Base-by-base conservation (phyloP, 495 filamentous ascomycete species). In the Aspergillus asperescens region DNA sequence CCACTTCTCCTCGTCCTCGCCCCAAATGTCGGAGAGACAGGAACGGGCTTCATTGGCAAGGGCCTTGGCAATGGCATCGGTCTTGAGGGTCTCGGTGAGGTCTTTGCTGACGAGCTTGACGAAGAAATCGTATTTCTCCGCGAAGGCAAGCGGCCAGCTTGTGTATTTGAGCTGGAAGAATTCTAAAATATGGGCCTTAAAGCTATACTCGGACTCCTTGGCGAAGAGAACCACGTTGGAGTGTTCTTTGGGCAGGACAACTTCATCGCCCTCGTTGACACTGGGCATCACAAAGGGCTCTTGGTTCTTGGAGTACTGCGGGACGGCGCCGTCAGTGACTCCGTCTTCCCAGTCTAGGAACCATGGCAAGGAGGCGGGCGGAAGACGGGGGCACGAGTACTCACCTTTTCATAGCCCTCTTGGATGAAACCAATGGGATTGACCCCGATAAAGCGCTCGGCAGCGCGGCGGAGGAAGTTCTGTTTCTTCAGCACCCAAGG, bases 21-120 rank as follows among this genome's bases (percentile, higher is more conserved):
- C 52, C 52, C 52, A 54, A 18, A 48, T 29, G 18, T 54, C 52
- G 1, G 44, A 42, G n/a, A 54, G 44, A 40, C 52, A 54, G 24
- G 52, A 39, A 5, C 52, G 52, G 9, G 44, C 52, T 18, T 54
- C 52, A 7, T 40, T 18, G 23, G 52, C 52, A 12, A 54, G 43
- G 7, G 52, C 38, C 34, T 25, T 35, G 5, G 52, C 52, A 10
- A 54, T 27, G 23, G 34, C 28, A 19, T 47, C 32, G 16, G 52
- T 34, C 25, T 48, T 48, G 22, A 54, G 34, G 7, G 52, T 54
- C 23, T 42, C 52, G 19, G 43, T 41, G 22, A 54, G 52, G 28
- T 54, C 52, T 19, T 54, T 54, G 35, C 52, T 54, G 52, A 54
- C 46, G 1, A 54, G 44, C 37, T 54, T 54, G 35, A 54, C 52